phyloP scores from a whole-genome alignment of 306 rosid genomes.

The Hippophae tibetana region DNA sequence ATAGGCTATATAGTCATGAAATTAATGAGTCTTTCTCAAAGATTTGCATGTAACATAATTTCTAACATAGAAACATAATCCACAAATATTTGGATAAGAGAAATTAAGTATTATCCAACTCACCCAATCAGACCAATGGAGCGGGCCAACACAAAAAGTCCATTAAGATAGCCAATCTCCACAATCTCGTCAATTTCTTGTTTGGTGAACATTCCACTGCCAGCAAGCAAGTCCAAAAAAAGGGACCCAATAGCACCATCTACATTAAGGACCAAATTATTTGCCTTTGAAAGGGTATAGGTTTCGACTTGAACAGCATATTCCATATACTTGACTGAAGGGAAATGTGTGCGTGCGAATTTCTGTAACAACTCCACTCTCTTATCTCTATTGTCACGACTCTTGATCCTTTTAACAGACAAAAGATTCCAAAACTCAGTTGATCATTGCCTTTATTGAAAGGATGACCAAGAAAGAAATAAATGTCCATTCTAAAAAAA shows the following conservation, averaged over 20 bases:
- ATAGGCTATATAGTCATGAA: conserved; percentile 11
- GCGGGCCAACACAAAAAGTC: conserved; percentile 93
- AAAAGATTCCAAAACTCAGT: conserved; percentile 14
- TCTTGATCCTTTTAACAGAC: conserved; percentile 73
- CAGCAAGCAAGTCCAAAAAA: conserved; percentile 97
- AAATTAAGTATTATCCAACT: conserved; percentile 22
- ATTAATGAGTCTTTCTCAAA: conserved; percentile 8
- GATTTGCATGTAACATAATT: conserved; percentile 20
- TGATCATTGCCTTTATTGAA: conserved; percentile 12
- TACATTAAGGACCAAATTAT: conserved; percentile 88
- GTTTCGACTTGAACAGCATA: conserved; percentile 90
- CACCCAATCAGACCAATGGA: conserved; percentile 97
- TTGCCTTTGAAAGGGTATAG: conserved; percentile 93
- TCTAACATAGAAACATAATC: background rate
- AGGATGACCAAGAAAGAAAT: conserved; percentile 2
- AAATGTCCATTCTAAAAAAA: background rate
- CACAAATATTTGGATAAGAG: conserved; percentile 7
- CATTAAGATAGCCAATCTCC: conserved; percentile 93
- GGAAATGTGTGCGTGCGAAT: conserved; percentile 87
- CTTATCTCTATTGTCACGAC: conserved; percentile 93
- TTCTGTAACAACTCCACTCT: conserved; percentile 89
- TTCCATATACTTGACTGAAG: conserved; percentile 95
- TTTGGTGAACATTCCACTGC: conserved; percentile 94
- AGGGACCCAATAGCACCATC: conserved; percentile 98
- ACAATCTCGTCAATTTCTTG: conserved; percentile 88